Conservation (phyloP, 495 filamentous ascomycete genomes). For the Trichodelitschia bisporula region DNA sequence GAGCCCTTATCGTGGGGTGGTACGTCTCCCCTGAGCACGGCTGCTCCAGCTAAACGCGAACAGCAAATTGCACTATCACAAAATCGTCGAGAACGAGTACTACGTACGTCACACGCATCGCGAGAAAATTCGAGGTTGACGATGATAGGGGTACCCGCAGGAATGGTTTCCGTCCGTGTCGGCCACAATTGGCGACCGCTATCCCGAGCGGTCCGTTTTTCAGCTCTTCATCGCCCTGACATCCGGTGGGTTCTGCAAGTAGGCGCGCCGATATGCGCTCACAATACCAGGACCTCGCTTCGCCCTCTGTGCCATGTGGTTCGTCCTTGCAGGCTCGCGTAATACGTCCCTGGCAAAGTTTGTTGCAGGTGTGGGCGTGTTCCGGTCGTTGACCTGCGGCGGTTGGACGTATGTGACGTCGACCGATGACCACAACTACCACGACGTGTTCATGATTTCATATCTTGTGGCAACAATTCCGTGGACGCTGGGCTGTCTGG, state of each 20-base stretch:
- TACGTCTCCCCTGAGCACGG: conserved; percentile 7
- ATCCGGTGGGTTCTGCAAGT: conserved; percentile 34
- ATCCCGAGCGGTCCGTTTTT: conserved; percentile 91
- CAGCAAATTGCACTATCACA: conserved; percentile 60
- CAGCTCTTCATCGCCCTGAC: conserved; percentile 93
- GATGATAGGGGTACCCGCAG: conserved; percentile 51
- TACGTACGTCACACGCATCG: conserved; percentile 27
- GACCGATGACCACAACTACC: conserved; percentile 95
- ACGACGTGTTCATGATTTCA: conserved; percentile 98
- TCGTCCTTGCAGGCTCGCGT: conserved; percentile 57
- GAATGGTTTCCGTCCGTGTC: conserved; percentile 99
- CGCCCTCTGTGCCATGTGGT: conserved; percentile 77
- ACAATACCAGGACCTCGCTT: conserved; percentile 54
- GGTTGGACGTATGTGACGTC: conserved; percentile 99
- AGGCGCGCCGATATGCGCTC: neutral
- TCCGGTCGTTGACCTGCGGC: conserved; percentile 81
- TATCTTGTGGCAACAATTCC: conserved; percentile 87
- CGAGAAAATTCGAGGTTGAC: neutral
- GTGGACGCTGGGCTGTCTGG: conserved; percentile 82
- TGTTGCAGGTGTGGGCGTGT: conserved; percentile 53
- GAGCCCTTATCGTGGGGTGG: conserved; percentile 66
- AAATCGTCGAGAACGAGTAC: conserved; percentile 95
- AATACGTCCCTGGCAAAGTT: conserved; percentile 57
- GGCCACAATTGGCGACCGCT: conserved; percentile 93
- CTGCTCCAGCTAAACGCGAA: too few species aligned